Conservation (phyloP, 257 asterid species). For the Misopates orontium region DNA sequence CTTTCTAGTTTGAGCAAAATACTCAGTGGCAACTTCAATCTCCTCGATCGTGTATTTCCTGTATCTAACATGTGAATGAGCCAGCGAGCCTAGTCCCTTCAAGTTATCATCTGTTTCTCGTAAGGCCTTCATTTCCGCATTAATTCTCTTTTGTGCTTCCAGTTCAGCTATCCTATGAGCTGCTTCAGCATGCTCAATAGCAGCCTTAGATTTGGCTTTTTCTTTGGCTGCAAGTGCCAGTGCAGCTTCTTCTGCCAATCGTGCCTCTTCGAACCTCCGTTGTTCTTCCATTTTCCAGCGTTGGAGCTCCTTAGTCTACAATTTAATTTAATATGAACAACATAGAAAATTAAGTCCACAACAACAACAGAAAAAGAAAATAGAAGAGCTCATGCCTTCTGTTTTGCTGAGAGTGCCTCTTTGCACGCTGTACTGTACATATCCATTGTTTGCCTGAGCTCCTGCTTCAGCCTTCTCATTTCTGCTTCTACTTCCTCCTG, state of each 20-base stretch:
- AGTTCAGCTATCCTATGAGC: slow-evolving; percentile 76
- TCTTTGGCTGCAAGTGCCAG: slow-evolving; percentile 48
- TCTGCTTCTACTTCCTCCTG: slow-evolving; percentile 92
- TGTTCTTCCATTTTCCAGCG: slow-evolving; percentile 63
- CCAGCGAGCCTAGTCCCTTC: slow-evolving; percentile 28
- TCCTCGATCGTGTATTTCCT: slow-evolving; percentile 85
- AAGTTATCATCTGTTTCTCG: slow-evolving; percentile 58
- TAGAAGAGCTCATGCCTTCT: slow-evolving; percentile 35
- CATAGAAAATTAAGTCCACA: neutral
- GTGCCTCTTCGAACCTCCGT: slow-evolving; percentile 52
- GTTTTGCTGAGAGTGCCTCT: slow-evolving; percentile 70
- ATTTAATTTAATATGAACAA: slow-evolving; percentile 4
- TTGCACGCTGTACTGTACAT: slow-evolving; percentile 91
- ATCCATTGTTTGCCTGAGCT: slow-evolving; percentile 94
- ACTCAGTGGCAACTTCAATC: slow-evolving; percentile 82
- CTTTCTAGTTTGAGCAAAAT: slow-evolving; percentile 64
- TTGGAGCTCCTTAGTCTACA: slow-evolving; percentile 59
- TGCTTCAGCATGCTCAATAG: slow-evolving; percentile 65
- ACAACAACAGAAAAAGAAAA: neutral
- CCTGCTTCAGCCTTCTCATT: slow-evolving; percentile 89
- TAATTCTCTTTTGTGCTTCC: slow-evolving; percentile 77
- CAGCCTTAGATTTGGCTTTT: slow-evolving; percentile 48
- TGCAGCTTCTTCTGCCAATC: slow-evolving; percentile 58
- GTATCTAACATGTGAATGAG: slow-evolving; percentile 52
- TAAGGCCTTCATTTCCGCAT: slow-evolving; percentile 70